Base-by-base conservation (phyloP, 2,329 filamentous ascomycete genomes). In the Claviceps capensis region DNA sequence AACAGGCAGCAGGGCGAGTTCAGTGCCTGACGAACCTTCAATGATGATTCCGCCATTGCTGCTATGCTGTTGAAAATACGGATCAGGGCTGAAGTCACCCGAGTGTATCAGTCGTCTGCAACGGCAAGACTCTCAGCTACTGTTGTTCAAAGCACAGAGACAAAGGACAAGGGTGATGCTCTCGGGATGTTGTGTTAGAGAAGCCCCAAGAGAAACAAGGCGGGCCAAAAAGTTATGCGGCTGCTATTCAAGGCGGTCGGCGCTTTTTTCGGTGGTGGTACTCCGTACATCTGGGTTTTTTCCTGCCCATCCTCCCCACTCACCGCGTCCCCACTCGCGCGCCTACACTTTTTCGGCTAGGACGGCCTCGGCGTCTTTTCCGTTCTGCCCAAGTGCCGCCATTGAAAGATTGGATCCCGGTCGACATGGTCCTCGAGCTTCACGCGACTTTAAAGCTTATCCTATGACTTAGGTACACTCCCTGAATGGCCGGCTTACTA, bases 41-140 rank as follows among this genome's bases (percentile, higher is more conserved):
- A 63, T 58, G 70, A 69, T 52, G 69, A 65, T 50, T 74, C 71
- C 56, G 66, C 67, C 72, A 74, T 74, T 38, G 30, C 37, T 49
- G 30, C 34, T 45, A n/a, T 45, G n/a, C 13, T 22, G 30, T 44
- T 14, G n/a, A 22, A 22, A 11, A 16, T 43, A 30, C 6, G 16
- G 17, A 43, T 22, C 13, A 19, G 16, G 43, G 23, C 22, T n/a
- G 4, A 37, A 34, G 7, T 7, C 36, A 38, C 7, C 6, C 19
- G 2, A n/a, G 19, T 13, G 13, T 17, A n/a, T n/a, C 38, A 17
- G 14, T 16, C 11, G 14, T 13, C 30, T 47, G 19, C 13, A 7
- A 43, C 34, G 30, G 9, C 14, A 5, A 19, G 8, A 26, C 26
- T 16, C 4, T 19, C 6, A 16, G 14, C 8, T 14, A 43, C 23